A percentile compares a stretch with the other conserved stretches of the same genome.
phyloP scores from a whole-genome alignment of 164 flowering plant genomes.

The Sextonia rubra region DNA sequence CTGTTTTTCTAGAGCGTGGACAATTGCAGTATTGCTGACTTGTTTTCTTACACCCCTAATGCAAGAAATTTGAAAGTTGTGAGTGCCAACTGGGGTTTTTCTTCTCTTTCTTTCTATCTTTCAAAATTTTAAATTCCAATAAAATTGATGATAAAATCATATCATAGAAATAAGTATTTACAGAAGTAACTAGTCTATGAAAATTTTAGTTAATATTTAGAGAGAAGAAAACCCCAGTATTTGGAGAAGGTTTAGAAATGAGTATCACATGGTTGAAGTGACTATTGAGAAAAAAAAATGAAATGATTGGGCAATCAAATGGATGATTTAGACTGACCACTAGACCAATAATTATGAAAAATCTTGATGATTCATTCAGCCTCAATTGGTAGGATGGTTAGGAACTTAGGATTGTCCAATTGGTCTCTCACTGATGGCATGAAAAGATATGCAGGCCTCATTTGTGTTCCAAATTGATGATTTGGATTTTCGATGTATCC shows the following conservation, averaged over 20 bases:
- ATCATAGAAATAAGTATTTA: not conserved
- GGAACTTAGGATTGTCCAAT: not conserved
- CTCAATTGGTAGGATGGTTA: not conserved
- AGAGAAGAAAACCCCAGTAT: too few species aligned
- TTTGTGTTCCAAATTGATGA: too few species aligned
- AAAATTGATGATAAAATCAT: not conserved
- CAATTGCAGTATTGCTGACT: too few species aligned
- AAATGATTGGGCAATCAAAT: not conserved
- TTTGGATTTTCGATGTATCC: too few species aligned
- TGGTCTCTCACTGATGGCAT: too few species aligned
- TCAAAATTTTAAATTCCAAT: not conserved
- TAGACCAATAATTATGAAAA: not conserved
- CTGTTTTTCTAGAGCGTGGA: too few species aligned
- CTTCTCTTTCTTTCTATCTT: not conserved
- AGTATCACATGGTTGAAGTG: conserved; percentile 29
- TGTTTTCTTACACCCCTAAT: not conserved
- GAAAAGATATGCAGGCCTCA: too few species aligned
- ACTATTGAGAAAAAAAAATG: not conserved
- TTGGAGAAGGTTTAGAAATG: too few species aligned
- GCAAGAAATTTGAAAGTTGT: not conserved
- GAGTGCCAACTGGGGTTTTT: not conserved
- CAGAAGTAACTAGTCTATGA: not conserved
- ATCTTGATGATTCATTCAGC: not conserved
- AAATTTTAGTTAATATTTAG: too few species aligned
- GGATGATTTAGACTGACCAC: not conserved